Evolutionary conservation across 805 yeast genomes (phyloP).

Genomic region (Barnettozyma sp.): DNA sequence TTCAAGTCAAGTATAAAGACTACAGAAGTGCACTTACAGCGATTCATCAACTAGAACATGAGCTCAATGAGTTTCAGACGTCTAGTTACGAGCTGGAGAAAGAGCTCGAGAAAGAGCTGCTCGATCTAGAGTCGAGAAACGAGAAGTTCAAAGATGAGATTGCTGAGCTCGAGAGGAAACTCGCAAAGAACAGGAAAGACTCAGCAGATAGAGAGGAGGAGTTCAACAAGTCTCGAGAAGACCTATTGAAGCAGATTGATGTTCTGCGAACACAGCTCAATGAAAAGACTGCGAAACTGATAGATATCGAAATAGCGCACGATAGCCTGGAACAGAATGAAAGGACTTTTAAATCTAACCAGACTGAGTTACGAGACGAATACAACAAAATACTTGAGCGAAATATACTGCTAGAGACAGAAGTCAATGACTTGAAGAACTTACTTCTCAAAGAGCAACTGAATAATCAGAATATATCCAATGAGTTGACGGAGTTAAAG

Average conservation of each 20-base stretch:
- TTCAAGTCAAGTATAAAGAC: conserved; percentile 23
- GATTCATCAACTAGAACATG: conserved; percentile 34
- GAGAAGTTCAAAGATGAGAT: conserved; percentile 18
- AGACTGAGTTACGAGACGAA: conserved; percentile 30
- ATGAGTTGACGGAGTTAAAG: conserved; percentile 19
- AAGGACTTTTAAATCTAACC: conserved; percentile 28
- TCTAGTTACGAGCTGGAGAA: conserved; percentile 39
- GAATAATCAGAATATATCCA: conserved; percentile 24
- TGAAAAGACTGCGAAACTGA: conserved; percentile 26
- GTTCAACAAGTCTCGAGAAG: conserved; percentile 17
- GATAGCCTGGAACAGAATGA: conserved; percentile 39
- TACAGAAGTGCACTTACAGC: conserved; percentile 29
- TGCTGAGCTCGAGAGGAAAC: conserved; percentile 19
- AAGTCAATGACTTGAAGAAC: conserved; percentile 26
- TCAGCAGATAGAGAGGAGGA: conserved; percentile 26
- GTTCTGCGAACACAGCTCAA: conserved; percentile 27
- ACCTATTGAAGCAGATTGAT: conserved; percentile 17
- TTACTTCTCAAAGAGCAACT: conserved; percentile 23
- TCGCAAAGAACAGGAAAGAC: conserved; percentile 23
- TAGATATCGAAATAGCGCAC: conserved; percentile 37
- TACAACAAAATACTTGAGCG: conserved; percentile 32
- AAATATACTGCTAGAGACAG: conserved; percentile 34
- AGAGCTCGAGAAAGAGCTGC: conserved; percentile 37
- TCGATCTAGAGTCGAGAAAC: conserved; percentile 26
- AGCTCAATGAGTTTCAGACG: conserved; percentile 36